phyloP scores from a whole-genome alignment of 2,329 filamentous ascomycete species.

The Cladophialophora psammophila region DNA sequence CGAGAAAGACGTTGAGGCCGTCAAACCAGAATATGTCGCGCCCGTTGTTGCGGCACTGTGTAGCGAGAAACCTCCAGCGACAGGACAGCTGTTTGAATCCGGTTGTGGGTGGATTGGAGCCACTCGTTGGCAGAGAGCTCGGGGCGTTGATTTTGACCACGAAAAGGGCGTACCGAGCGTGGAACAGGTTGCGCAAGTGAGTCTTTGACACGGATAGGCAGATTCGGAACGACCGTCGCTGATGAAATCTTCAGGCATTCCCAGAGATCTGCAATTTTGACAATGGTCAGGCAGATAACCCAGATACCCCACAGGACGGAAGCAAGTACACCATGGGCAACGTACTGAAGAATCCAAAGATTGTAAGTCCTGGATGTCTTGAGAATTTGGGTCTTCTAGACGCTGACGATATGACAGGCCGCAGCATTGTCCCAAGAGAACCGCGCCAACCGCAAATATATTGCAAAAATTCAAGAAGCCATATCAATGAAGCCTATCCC shows the following conservation, averaged over 20 bases:
- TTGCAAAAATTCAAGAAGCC: conserved; percentile 77
- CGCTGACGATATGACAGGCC: conserved; percentile 11
- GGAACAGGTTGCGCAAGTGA: conserved; percentile 43
- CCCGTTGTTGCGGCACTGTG: conserved; percentile 87
- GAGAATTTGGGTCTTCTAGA: neutral
- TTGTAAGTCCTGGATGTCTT: conserved; percentile 41
- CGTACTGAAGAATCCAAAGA: conserved; percentile 75
- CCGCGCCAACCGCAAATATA: conserved; percentile 65
- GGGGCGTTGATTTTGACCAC: conserved; percentile 45
- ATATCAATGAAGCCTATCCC: conserved; percentile 73
- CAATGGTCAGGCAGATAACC: conserved; percentile 84
- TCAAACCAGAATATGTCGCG: conserved; percentile 94
- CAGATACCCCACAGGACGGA: conserved; percentile 77
- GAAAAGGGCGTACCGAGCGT: conserved; percentile 41
- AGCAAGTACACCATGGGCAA: conserved; percentile 84
- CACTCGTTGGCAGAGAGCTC: conserved; percentile 64
- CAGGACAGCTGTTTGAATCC: conserved; percentile 88
- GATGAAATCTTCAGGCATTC: conserved; percentile 66
- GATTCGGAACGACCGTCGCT: conserved; percentile 43
- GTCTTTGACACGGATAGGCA: conserved; percentile 46
- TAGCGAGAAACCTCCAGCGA: conserved; percentile 84
- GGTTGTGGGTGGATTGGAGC: conserved; percentile 90
- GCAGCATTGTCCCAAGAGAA: conserved; percentile 45
- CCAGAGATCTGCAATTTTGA: conserved; percentile 84
- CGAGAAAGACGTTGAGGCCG: conserved; percentile 96